Percentiles rank a stretch among this genome's conserved stretches.
phyloP scores from a whole-genome alignment of 805 yeast species.

The Saturnispora kantuleensis region DNA sequence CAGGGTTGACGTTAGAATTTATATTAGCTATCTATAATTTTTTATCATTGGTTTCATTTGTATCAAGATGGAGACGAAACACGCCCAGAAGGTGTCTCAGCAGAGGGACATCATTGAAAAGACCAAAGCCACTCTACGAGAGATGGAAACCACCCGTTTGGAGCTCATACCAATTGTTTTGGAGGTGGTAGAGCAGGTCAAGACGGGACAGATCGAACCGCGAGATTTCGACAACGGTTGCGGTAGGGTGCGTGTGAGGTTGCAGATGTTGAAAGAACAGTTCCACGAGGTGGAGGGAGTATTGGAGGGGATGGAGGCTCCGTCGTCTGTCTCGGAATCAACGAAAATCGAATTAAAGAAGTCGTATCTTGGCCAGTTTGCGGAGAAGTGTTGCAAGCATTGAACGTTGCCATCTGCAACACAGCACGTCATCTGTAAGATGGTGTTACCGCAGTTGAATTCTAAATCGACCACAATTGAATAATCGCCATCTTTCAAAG shows the following conservation, averaged over 20 bases:
- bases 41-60: too few relatives aligned
- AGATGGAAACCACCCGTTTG: conserved; percentile 24
- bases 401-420: too few relatives aligned
- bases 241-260: conserved; percentile 35
- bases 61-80: conserved; percentile 1
- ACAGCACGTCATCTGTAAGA: too few relatives aligned
- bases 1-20: too few relatives aligned
- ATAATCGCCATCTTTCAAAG: too few relatives aligned
- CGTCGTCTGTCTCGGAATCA: background rate
- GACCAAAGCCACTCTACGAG: background rate
- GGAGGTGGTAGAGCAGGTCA: conserved; percentile 32
- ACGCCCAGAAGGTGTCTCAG: background rate
- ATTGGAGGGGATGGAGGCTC: conserved; percentile 24
- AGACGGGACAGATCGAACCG: conserved; percentile 31
- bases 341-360: conserved; percentile 1
- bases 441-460: too few relatives aligned
- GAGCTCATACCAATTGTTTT: conserved; percentile 33
- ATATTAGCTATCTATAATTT: too few relatives aligned
- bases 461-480: too few relatives aligned
- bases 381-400: background rate
- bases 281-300: conserved; percentile 28
- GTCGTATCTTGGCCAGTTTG: conserved; percentile 9
- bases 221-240: conserved; percentile 36
- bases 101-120: conserved; percentile 1
- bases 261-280: conserved; percentile 31